Percentiles rank a stretch among this genome's conserved stretches.
These are phyloP conservation scores for Entamoeba histolytica DNA, from an alignment of 208 protist species.

Conservation along the genomic window DNA sequence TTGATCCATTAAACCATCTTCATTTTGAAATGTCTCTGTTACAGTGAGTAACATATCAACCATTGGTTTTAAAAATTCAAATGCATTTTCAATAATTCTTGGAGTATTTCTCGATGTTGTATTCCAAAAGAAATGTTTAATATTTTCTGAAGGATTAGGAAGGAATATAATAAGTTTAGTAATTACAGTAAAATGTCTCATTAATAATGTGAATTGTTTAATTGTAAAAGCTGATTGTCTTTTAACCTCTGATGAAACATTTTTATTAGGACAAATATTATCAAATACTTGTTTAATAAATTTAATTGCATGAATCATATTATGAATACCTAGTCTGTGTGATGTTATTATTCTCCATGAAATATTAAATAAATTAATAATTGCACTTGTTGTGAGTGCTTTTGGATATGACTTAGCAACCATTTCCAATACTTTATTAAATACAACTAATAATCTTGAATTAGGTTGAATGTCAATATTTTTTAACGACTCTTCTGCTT, in stretches of 20 bases:
- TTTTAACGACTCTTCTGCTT: not conserved
- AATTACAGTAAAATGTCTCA: not conserved
- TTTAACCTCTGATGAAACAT: not conserved
- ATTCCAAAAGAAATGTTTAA: not conserved
- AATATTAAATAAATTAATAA: not conserved
- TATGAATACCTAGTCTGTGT: not conserved
- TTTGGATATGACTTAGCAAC: not conserved
- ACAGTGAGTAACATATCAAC: not conserved
- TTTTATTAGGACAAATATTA: not conserved
- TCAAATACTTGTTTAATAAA: not conserved
- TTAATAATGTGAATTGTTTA: not conserved
- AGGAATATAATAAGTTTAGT: not conserved
- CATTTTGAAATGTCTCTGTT: not conserved
- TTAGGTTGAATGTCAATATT: not conserved
- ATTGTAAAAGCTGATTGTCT: not conserved
- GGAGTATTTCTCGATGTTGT: not conserved
- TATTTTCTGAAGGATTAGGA: not conserved
- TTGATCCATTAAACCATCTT: not conserved
- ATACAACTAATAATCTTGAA: not conserved
- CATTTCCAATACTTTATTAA: not conserved
- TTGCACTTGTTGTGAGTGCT: not conserved
- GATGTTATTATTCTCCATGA: not conserved
- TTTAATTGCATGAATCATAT: not conserved
- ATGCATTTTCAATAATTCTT: not conserved
- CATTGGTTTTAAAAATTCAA: not conserved